Evolutionary conservation across 2,329 filamentous ascomycete genomes (phyloP).

Genomic region (Exutisphaerella laricina): DNA sequence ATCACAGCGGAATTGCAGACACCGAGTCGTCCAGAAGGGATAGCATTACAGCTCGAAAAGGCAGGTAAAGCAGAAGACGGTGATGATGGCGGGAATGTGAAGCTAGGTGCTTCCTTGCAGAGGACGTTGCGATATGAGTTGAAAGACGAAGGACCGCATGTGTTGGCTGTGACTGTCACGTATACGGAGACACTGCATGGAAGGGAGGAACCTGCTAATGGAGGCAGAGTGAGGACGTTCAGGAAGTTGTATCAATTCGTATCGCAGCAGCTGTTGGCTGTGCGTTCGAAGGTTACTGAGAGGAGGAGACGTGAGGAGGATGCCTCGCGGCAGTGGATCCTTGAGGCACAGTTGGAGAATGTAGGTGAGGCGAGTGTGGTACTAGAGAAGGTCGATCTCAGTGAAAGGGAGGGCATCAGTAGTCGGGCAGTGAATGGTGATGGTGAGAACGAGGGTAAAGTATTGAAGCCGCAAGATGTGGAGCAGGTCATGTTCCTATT

Average conservation of each 20-base stretch:
- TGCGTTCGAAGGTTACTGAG: conserved; percentile 79
- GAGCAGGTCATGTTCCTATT: conserved; percentile 60
- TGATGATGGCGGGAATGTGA: conserved; percentile 36
- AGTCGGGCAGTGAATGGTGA: conserved; percentile 30
- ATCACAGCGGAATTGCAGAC: conserved; percentile 96
- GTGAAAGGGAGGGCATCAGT: conserved; percentile 26
- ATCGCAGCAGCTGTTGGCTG: conserved; percentile 81
- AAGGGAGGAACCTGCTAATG: conserved; percentile 43
- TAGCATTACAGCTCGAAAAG: conserved; percentile 53
- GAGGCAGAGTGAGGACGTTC: conserved; percentile 72
- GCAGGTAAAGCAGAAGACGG: conserved; percentile 42
- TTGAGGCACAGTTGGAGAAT: conserved; percentile 96
- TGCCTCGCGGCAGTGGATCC: conserved; percentile 53
- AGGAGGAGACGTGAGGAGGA: conserved; percentile 37
- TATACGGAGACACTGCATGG: conserved; percentile 70
- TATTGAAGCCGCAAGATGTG: conserved; percentile 57
- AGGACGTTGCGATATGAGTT: conserved; percentile 79
- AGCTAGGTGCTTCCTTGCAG: conserved; percentile 65
- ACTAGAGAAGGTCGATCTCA: conserved; percentile 54
- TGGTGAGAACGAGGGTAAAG: conserved; percentile 32
- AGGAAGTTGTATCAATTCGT: conserved; percentile 96
- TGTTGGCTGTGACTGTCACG: conserved; percentile 85
- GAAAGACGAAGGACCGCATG: conserved; percentile 90
- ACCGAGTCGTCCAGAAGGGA: conserved; percentile 59
- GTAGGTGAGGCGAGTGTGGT: conserved; percentile 77